Evolutionary conservation across 2,329 filamentous ascomycete species (phyloP).

Genomic region (Trichoderma breve): DNA sequence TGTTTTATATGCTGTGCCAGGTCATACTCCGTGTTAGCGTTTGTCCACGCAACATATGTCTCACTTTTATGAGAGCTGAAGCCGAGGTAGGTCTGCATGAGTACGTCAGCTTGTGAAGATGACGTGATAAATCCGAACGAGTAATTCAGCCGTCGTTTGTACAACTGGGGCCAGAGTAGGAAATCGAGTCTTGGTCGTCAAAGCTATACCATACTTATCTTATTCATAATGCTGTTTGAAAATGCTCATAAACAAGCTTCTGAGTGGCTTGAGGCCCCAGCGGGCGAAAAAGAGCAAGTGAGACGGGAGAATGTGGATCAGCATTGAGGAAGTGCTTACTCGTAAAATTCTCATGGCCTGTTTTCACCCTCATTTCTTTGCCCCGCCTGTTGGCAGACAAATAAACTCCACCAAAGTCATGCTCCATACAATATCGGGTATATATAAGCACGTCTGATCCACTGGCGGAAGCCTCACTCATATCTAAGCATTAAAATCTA

Average conservation of each 20-base stretch:
- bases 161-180: background rate
- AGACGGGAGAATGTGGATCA: background rate
- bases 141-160: background rate
- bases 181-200: background rate
- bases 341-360: background rate
- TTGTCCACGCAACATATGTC: background rate
- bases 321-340: background rate
- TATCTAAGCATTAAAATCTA: background rate
- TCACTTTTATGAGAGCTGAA: background rate
- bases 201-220: background rate
- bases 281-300: background rate
- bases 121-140: background rate
- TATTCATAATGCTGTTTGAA: background rate
- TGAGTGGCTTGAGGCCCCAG: slow-evolving; percentile 6
- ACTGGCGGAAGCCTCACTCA: background rate
- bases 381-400: background rate
- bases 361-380: background rate
- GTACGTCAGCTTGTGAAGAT: background rate
- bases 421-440: background rate
- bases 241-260: background rate
- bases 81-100: background rate
- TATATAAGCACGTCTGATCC: background rate
- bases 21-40: background rate
- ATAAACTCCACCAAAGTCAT: background rate
- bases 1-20: background rate